Evolutionary conservation across 129 eudicot species (phyloP), one percentile per base, ranked within the genome.

Genomic region (Pulicaria dysenterica): DNA sequence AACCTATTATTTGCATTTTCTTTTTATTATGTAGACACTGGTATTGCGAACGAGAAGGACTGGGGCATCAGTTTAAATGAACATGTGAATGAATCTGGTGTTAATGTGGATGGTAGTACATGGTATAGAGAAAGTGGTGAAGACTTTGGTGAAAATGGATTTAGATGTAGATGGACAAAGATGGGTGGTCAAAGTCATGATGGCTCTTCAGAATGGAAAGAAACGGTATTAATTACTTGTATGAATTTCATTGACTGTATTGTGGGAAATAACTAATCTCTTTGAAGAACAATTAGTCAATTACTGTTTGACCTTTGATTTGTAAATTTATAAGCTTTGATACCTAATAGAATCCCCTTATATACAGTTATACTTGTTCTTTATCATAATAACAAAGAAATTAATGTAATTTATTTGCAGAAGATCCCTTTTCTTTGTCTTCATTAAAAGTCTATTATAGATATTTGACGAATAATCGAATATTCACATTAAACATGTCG

Each of bases 21-120:
- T 4, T 67, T 34, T 36, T 34, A 0, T 40, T 49, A 43, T 40
- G 16, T 82, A 92, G 98, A 92, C 67, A 92, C 96, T 55, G 98
- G 98, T 39, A 92, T 92, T 77, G 96, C 96, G 71, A 92, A 89
- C 64, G 98, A 92, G 87, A 89, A 87, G 80, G 96, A 92, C 24
- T 89, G 96, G 98, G 98, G 96, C 34, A 92, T 92, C 48, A 87
- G 83, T 77, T 73, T 91, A 75, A 83, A 74, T 73, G 98, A 92
- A 58, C 78, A 78, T 69, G 89, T 83, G 17, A 87, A 80, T 5
- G 98, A 92, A 81, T 77, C 95, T 58, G 96, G 98, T 38, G 83
- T 76, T 37, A 92, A 89, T 72, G 96, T 70, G 66, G 96, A 92
- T 78, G 98, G 96, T 24, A 87, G 96, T 67, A 81, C 87, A 1